Evolutionary conservation across 192 early-diverging fungal species (phyloP).

Genomic region (Phycomyces blakesleeanus): DNA sequence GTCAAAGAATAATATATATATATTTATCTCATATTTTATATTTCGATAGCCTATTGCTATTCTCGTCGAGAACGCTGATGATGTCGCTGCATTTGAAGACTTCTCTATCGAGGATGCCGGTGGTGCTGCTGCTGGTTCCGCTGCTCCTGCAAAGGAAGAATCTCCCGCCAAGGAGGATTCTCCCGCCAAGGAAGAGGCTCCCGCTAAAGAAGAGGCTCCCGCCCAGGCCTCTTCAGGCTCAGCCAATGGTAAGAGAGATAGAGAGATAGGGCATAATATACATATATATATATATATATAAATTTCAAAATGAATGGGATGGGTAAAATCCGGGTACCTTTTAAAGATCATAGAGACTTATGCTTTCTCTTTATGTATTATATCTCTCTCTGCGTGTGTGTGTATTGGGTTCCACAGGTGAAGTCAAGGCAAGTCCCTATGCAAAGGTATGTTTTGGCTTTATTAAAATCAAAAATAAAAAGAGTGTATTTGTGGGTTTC

Average conservation of each 20-base stretch:
- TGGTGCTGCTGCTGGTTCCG: constrained; percentile 36
- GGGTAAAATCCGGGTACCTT: no score
- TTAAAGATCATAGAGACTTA: background rate
- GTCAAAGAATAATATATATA: no score
- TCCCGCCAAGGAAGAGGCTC: constrained; percentile 6
- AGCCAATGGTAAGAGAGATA: constrained; percentile 36
- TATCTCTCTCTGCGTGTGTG: background rate
- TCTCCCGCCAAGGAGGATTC: constrained; percentile 16
- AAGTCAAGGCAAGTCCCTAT: constrained; percentile 33
- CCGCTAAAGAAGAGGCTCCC: constrained; percentile 28
- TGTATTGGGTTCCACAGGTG: constrained; percentile 7
- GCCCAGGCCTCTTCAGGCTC: constrained; percentile 20
- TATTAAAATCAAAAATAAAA: no score
- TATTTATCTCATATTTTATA: no score
- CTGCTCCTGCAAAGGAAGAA: constrained; percentile 24
- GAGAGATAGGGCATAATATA: no score
- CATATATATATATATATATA: no score
- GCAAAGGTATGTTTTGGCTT: constrained; percentile 14
- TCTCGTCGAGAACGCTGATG: constrained; percentile 85
- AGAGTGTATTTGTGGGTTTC: no score
- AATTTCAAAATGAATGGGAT: no score
- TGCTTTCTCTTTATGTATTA: background rate
- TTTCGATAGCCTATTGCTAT: constrained; percentile 76
- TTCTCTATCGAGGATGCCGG: constrained; percentile 58
- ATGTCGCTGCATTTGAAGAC: constrained; percentile 83